Evolutionary conservation across 2,329 filamentous ascomycete genomes (phyloP), one percentile per base, ranked within the genome.

Genomic region (Beauveria pseudobassiana): DNA sequence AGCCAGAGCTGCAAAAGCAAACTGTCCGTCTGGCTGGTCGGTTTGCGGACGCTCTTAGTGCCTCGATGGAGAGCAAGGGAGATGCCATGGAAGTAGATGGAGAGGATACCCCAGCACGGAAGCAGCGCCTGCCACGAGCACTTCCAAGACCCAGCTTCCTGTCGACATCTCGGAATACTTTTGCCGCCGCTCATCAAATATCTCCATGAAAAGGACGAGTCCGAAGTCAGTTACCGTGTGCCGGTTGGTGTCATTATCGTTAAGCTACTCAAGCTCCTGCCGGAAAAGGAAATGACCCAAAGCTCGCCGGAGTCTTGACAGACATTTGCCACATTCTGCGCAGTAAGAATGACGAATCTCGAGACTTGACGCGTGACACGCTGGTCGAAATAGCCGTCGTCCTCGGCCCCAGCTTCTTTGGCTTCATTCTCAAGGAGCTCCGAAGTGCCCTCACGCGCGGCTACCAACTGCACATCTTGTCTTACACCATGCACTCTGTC

Each of bases 301-400:
- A 88, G 62, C 80, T 99, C 20, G 90, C 93, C 0, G 85, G 89
- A 9, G 88, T 98, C 3, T 80, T 99, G 51, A 90, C 95, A 0
- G 95, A 99, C 72, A 89, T 98, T 38, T 96, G 90, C 71, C 90
- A 96, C 66, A 96, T 98, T 63, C 80, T 99, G 53, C 87, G 92
- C 65, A 98, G 93, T 72, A 90, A 92, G 72, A 84, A 91, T 8
- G 89, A 91, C 74, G 93, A 96, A 68, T 88, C 93, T 52, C 84
- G 95, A 72, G 95, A 99, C 68, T 89, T 96, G 80, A 90, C 95
- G 9, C 83, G 95, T 63, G 92, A 91, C 68, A 96, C 95, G 0
- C 79, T 99, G 34, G 85, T 89, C 20, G 89, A 96, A 63, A 95
- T 98, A 66, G 85, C 91, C 10, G 82, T 85, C 12, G 80, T 96